These are phyloP conservation scores for Gynandropsis gynandra DNA, from an alignment of 345 rosid species.

Conservation along the genomic window DNA sequence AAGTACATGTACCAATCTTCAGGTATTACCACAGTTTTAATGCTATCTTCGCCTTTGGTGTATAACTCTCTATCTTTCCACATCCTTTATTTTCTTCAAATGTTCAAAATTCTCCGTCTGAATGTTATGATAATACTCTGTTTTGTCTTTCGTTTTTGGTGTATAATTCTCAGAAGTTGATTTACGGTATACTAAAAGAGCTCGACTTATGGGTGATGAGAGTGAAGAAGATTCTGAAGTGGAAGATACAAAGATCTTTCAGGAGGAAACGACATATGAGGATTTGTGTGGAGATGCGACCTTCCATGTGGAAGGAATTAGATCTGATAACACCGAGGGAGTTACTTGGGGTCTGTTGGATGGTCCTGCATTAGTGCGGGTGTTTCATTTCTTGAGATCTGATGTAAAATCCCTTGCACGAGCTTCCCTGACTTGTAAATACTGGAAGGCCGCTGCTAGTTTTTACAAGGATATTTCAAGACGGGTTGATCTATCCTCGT, in stretches of 20 bases:
- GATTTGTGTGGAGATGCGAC: slow-evolving; percentile 57
- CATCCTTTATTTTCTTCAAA: slow-evolving; percentile 6
- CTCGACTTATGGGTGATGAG: slow-evolving; percentile 56
- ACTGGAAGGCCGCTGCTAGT: slow-evolving; percentile 74
- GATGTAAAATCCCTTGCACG: slow-evolving; percentile 67
- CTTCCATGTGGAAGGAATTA: slow-evolving; percentile 41
- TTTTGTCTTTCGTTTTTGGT: slow-evolving; percentile 20
- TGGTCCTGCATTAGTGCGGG: slow-evolving; percentile 63
- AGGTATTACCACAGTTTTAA: slow-evolving; percentile 40
- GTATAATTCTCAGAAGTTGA: slow-evolving; percentile 45
- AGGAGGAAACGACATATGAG: slow-evolving; percentile 55
- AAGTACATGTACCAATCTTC: slow-evolving; percentile 65
- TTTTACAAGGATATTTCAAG: slow-evolving; percentile 70
- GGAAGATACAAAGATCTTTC: slow-evolving; percentile 44
- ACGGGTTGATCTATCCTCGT: slow-evolving; percentile 69
- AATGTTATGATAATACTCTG: slow-evolving; percentile 17
- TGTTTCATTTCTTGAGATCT: slow-evolving; percentile 76
- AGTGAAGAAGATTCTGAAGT: slow-evolving; percentile 53
- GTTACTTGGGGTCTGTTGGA: slow-evolving; percentile 80
- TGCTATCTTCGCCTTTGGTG: slow-evolving; percentile 7
- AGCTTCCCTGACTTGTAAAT: slow-evolving; percentile 87
- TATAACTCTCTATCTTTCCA: slow-evolving; percentile 1
- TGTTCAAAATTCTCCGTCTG: slow-evolving; percentile 6
- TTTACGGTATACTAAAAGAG: slow-evolving; percentile 64
- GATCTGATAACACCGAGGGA: slow-evolving; percentile 30